Evolutionary conservation across 345 rosid genomes (phyloP).

Genomic region (Angophora floribunda): DNA sequence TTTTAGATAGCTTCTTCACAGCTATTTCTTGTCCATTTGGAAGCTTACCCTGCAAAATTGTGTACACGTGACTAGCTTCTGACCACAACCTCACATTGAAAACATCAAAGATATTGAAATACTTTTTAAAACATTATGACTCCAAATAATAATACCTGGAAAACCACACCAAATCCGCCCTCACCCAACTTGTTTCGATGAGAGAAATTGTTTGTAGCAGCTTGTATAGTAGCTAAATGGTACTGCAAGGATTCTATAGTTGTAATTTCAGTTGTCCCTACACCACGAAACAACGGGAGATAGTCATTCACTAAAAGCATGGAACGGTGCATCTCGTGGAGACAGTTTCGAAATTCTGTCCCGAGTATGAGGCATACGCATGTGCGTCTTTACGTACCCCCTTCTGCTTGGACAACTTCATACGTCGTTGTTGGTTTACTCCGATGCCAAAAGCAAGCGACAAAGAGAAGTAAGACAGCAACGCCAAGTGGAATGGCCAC

Average conservation of each 20-base stretch:
- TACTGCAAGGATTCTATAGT: slow-evolving; percentile 27
- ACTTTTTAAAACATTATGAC: background rate
- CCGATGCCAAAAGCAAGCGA: background rate
- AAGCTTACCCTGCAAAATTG: slow-evolving; percentile 21
- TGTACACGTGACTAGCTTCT: background rate
- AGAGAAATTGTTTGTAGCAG: slow-evolving; percentile 42
- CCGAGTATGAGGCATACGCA: background rate
- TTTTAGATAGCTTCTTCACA: slow-evolving; percentile 6
- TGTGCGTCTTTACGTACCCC: background rate
- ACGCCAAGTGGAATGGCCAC: background rate
- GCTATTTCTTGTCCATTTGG: slow-evolving; percentile 29
- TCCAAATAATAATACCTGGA: slow-evolving; percentile 16
- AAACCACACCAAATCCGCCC: slow-evolving; percentile 73
- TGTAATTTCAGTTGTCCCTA: slow-evolving; percentile 20
- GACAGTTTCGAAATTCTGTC: background rate
- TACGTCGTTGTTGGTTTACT: background rate
- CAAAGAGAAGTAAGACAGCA: background rate
- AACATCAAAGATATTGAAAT: background rate
- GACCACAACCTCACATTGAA: background rate
- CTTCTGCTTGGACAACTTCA: background rate
- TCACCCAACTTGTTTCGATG: slow-evolving; percentile 41
- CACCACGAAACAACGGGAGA: background rate
- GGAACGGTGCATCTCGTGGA: background rate
- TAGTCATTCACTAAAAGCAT: background rate
- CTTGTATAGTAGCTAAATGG: slow-evolving; percentile 23